Conservation (phyloP, 2,329 filamentous ascomycete genomes). For the Tympanopsis confertula region DNA sequence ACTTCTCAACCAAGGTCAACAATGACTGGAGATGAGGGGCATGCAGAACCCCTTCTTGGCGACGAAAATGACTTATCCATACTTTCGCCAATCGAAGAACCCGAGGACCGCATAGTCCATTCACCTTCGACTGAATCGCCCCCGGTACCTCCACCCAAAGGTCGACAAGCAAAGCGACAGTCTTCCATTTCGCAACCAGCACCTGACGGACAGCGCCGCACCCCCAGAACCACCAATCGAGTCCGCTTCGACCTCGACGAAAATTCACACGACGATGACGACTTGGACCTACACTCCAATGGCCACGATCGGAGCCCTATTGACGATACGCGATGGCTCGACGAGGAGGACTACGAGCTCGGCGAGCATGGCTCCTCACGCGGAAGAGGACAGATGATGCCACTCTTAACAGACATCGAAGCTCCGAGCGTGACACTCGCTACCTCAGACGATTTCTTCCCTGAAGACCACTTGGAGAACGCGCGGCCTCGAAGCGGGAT, state of each 20-base stretch:
- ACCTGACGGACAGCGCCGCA: not conserved
- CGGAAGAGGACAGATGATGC: conserved; percentile 11
- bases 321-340: not conserved
- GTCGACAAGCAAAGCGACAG: not conserved
- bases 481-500: conserved; percentile 48
- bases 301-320: not conserved
- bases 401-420: conserved; percentile 52
- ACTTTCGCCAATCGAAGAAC: not conserved
- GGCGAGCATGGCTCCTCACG: not conserved
- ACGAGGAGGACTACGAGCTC: not conserved
- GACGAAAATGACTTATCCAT: not conserved
- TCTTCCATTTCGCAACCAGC: not conserved
- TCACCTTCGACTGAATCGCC: not conserved
- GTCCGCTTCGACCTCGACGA: not conserved
- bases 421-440: conserved; percentile 52
- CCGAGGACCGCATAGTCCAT: not conserved
- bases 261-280: not conserved
- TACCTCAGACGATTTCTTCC: conserved; percentile 10
- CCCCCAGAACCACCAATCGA: not conserved
- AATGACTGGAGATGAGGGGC: not conserved
- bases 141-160: not conserved
- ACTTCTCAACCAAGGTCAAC: too few relatives aligned
- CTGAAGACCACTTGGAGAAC: conserved; percentile 8
- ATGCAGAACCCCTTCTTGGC: not conserved
- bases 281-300: too few relatives aligned